phyloP scores from a whole-genome alignment of 2,329 filamentous ascomycete genomes.

The Alternaria solani region DNA sequence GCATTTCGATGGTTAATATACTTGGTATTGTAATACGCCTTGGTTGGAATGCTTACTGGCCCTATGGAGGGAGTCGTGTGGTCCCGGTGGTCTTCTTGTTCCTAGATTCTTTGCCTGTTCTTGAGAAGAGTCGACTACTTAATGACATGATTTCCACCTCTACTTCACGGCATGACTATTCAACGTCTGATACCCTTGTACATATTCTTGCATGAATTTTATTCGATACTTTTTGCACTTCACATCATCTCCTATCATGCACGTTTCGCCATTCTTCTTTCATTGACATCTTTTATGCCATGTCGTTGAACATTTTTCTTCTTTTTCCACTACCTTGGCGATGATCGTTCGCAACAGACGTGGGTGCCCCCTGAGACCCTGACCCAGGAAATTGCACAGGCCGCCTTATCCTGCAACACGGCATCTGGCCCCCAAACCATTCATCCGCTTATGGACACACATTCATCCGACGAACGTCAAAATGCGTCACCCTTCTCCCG shows the following conservation, averaged over 20 bases:
- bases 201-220: slow-evolving; percentile 1
- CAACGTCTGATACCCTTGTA: background rate
- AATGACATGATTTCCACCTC: slow-evolving; percentile 46
- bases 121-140: slow-evolving; percentile 36
- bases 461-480: background rate
- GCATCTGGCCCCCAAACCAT: background rate
- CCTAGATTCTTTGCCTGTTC: slow-evolving; percentile 37
- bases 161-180: slow-evolving; percentile 8
- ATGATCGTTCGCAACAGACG: background rate
- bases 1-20: slow-evolving; percentile 48
- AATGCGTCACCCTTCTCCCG: background rate
- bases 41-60: slow-evolving; percentile 43
- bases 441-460: background rate
- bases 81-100: slow-evolving; percentile 47
- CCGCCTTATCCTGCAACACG: background rate
- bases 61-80: slow-evolving; percentile 46
- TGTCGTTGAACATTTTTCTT: background rate
- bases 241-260: background rate
- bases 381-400: slow-evolving; percentile 9
- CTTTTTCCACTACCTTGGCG: background rate
- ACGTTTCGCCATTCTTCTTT: background rate
- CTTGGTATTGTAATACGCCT: slow-evolving; percentile 44
- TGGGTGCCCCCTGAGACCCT: slow-evolving; percentile 1
- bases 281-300: background rate
- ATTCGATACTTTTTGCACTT: background rate